Evolutionary conservation across 1,284 basidiomycete species (phyloP), one percentile per base, ranked within the genome.

Genomic region (Microstroma glucosiphilum): DNA sequence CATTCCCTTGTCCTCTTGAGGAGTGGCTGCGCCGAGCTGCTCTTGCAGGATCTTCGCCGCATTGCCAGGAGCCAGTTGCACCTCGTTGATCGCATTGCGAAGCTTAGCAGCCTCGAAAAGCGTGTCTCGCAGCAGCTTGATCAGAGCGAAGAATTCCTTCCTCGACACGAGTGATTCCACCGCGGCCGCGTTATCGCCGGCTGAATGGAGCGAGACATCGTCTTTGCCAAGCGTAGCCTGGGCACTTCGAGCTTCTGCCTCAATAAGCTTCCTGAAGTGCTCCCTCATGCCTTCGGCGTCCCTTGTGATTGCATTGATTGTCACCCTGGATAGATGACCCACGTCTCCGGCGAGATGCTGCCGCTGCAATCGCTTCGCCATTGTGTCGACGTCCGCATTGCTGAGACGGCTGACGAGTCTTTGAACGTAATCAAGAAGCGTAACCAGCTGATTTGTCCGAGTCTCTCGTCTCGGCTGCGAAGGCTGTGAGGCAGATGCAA

Each of bases 311-410:
- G 84, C 84, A 62, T 86, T 85, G 62, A 97, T 84, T 0, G 92
- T 96, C 21, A 85, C 86, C 46, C 88, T 87, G 0, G 92, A 93
- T 17, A 97, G 83, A 74, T 96, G 90, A 15, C 87, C 86, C 19
- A 97, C 85, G 71, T 97, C 93, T 49, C 87, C 88, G 1, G 89
- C 81, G 1, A 97, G 83, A 73, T 93, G 86, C 69, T 97, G 94
- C 55, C 92, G 88, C 80, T 92, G 94, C 51, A 98, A 83, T 15
- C 94, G 87, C 63, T 89, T 89, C 51, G 90, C 90, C 46, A 98
- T 83, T 0, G 91, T 92, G 30, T 89, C 83, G 0, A 93, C 88
- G 70, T 98, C 93, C 1, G 92, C 88, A 67, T 89, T 86, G 17
- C 84, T 82, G 67, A 96, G 83, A 19, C 88, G 86, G 59, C 83